Base-by-base conservation (phyloP, 495 filamentous ascomycete species). In the Penicillium egyptiacum region DNA sequence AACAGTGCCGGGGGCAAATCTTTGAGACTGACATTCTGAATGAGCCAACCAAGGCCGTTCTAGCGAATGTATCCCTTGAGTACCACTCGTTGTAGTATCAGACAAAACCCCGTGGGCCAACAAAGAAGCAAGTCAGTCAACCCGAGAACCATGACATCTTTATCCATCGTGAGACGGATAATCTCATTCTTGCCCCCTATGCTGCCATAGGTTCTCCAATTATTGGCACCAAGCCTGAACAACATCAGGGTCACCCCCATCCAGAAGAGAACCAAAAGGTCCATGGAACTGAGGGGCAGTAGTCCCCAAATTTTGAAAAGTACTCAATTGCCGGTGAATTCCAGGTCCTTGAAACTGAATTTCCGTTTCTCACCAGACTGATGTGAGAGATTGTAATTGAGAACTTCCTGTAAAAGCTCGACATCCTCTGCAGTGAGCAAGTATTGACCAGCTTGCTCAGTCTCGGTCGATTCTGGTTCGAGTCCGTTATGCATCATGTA, bases 191-290 rank as follows among this genome's bases (percentile, higher is more conserved):
- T 78, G 2, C 86, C 88, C 37, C 90, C 79, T 23, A 83, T 72
- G 47, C 72, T 85, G 22, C 88, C 88, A 56, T 84, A 72, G 19
- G 67, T 65, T 41, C 77, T 74, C 72, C 80, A 90, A 64, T 90
- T 90, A 35, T 85, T 81, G 50, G 82, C 83, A 8, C 76, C 83
- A 31, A 87, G 75, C 64, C 83, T 82, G 40, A 89, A 55, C 28
- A 88, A 75, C 60, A 86, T 73, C 47, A 90, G 66, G 22, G 75
- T 76, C 56, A 88, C 82, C 4, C 77, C 77, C 46, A 91, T 78
- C 81, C 88, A 91, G 70, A 91, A 90, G 5, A 91, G 78, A 1
- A 85, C 87, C 59, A 88, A 91, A 70, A 91, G 91, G 30, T n/a
- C 88, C 88, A 62, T 88, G 82, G 58, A 90, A 91, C 9, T 83